phyloP scores from a whole-genome alignment of 1,284 basidiomycete species.

The Sphagnurus paluster region DNA sequence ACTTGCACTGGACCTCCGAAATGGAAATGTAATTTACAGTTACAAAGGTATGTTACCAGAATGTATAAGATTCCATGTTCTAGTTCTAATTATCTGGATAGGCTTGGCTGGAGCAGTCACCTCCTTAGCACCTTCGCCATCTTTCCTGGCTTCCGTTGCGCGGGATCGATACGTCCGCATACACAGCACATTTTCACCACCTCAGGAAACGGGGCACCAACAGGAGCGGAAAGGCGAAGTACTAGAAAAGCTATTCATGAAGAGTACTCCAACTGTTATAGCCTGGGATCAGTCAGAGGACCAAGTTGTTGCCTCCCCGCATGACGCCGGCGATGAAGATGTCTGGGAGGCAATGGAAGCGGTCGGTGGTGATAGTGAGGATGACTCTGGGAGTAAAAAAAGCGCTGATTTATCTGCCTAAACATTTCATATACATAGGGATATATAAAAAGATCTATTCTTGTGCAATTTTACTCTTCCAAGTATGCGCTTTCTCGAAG shows the following conservation, averaged over 20 bases:
- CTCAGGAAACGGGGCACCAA: slow-evolving; percentile 47
- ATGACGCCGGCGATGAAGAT: slow-evolving; percentile 44
- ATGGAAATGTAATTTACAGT: slow-evolving; percentile 67
- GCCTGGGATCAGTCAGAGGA: slow-evolving; percentile 47
- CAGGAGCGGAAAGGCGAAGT: slow-evolving; percentile 67
- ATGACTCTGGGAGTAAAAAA: slow-evolving; percentile 12
- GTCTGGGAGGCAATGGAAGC: slow-evolving; percentile 55
- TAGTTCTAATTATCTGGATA: slow-evolving; percentile 28
- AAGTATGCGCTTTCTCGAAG: slow-evolving; percentile 87
- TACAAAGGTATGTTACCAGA: slow-evolving; percentile 61
- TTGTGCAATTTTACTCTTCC: slow-evolving; percentile 81
- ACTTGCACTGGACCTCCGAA: slow-evolving; percentile 74
- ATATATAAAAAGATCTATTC: slow-evolving; percentile 13
- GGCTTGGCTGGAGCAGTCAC: slow-evolving; percentile 69
- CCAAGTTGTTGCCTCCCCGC: slow-evolving; percentile 20
- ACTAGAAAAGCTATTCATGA: slow-evolving; percentile 68
- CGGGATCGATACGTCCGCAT: slow-evolving; percentile 76
- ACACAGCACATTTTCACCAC: slow-evolving; percentile 64
- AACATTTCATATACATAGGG: neutral
- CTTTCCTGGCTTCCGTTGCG: slow-evolving; percentile 56
- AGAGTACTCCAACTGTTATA: slow-evolving; percentile 62
- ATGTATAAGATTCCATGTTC: neutral
- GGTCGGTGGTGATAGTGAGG: slow-evolving; percentile 38
- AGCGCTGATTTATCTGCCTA: slow-evolving; percentile 6
- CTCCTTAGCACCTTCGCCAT: slow-evolving; percentile 58